Conservation (phyloP, 768 basidiomycete species). For the Psilocybe cyanescens region DNA sequence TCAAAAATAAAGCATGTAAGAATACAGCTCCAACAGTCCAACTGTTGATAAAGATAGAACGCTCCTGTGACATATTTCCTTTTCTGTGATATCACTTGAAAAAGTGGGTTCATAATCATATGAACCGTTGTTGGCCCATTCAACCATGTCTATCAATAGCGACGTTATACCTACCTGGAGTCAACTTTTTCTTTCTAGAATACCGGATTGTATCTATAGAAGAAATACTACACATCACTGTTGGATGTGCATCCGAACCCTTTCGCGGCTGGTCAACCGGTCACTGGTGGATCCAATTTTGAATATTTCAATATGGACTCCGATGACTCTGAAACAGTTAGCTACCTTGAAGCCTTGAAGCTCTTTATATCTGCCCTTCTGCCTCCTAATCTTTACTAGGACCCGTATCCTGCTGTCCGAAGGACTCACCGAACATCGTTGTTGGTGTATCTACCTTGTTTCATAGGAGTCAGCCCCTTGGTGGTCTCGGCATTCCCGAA, state of each 20-base stretch:
- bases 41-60: too few relatives aligned
- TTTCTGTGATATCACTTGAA: neutral
- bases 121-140: neutral
- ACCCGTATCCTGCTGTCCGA: neutral
- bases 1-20: too few relatives aligned
- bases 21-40: too few relatives aligned
- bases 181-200: neutral
- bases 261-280: neutral
- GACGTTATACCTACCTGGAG: neutral
- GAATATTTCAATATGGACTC: neutral
- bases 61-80: neutral
- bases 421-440: neutral
- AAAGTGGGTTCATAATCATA: too few relatives aligned
- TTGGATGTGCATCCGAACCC: neutral
- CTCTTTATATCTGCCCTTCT: neutral
- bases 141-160: neutral
- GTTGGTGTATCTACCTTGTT: neutral
- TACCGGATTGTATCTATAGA: neutral
- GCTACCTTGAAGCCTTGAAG: neutral
- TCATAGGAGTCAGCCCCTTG: neutral
- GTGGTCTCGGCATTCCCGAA: conserved; percentile 1
- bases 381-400: neutral
- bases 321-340: neutral
- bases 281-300: neutral
- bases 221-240: neutral